phyloP scores from a whole-genome alignment of 495 filamentous ascomycete species.

The Penicillium turbatum region DNA sequence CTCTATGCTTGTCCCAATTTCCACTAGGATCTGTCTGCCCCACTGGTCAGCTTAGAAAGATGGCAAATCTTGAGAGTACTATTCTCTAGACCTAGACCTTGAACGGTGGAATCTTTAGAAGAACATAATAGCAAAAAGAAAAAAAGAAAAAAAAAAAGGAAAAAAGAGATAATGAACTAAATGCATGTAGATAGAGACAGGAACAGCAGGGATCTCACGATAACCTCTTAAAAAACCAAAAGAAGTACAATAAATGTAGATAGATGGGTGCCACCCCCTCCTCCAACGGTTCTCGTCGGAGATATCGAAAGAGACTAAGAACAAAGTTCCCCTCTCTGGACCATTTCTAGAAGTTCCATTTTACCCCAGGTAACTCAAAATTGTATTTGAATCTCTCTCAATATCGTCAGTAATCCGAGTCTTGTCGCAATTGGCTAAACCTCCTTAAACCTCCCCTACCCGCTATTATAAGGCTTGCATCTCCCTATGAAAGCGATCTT shows the following conservation, averaged over 20 bases:
- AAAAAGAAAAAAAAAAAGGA: background rate
- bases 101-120: background rate
- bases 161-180: background rate
- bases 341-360: constrained; percentile 28
- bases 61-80: background rate
- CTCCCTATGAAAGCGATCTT: constrained; percentile 27
- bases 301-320: constrained; percentile 3
- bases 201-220: background rate
- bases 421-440: constrained; percentile 31
- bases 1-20: too few relatives aligned
- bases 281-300: constrained; percentile 24
- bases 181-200: background rate
- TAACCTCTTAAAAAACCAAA: background rate
- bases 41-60: background rate
- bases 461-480: constrained; percentile 27
- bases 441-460: constrained; percentile 5
- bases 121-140: background rate
- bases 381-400: constrained; percentile 1
- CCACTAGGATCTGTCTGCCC: background rate
- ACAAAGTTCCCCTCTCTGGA: constrained; percentile 23
- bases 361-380: constrained; percentile 25
- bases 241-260: background rate
- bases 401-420: constrained; percentile 28
- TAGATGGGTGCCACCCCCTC: constrained; percentile 8
- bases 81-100: background rate